Percentiles rank a stretch among this genome's conserved stretches.
phyloP scores from a whole-genome alignment of 2,329 filamentous ascomycete species.

The Claviceps quebecensis region DNA sequence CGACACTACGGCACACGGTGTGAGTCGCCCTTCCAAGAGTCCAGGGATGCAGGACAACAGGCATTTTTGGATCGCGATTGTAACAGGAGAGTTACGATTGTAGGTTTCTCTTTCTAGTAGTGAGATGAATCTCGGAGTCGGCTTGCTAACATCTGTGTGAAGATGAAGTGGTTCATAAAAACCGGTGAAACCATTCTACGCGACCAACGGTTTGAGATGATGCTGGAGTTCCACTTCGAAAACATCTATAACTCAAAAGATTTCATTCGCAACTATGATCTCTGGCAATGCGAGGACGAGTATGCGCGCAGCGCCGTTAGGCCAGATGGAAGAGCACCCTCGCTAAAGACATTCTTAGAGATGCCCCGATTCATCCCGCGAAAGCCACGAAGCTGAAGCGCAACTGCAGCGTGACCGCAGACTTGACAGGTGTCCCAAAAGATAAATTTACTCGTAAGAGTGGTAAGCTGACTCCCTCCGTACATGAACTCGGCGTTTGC shows the following conservation, averaged over 20 bases:
- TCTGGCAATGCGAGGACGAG: slow-evolving; percentile 2
- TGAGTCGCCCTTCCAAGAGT: fast-evolving
- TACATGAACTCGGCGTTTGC: neutral
- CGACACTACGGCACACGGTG: neutral
- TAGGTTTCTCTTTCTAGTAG: neutral
- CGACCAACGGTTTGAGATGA: neutral
- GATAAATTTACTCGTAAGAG: neutral
- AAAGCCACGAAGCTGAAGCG: neutral
- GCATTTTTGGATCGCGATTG: neutral
- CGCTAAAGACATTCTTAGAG: neutral
- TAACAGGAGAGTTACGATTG: neutral
- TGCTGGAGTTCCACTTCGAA: neutral
- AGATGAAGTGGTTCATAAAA: slow-evolving; percentile 2
- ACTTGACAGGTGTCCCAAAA: neutral
- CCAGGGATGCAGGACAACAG: neutral
- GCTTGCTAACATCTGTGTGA: neutral
- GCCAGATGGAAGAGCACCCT: neutral
- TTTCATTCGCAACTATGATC: neutral
- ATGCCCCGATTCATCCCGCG: neutral
- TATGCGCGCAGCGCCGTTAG: neutral
- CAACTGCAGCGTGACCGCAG: neutral
- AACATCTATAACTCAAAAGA: neutral
- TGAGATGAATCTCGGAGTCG: neutral
- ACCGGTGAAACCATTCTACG: neutral
- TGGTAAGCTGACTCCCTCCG: neutral